phyloP scores from a whole-genome alignment of 2,329 filamentous ascomycete species.

The Xylariaceae sp. region DNA sequence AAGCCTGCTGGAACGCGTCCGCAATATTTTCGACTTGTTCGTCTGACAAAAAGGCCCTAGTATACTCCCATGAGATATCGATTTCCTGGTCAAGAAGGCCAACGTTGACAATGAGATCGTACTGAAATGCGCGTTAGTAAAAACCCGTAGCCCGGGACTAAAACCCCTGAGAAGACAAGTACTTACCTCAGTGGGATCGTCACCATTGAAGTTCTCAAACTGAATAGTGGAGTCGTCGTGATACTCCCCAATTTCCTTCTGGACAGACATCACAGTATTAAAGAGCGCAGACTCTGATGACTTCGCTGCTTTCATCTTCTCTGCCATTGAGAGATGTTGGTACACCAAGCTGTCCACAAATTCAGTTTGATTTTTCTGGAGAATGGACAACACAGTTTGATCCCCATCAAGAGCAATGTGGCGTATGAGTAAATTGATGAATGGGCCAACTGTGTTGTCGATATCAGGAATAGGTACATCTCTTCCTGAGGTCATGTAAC shows the following conservation, averaged over 20 bases:
- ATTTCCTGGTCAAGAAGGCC: background rate
- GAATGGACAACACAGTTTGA: background rate
- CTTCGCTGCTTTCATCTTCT: slow-evolving; percentile 5
- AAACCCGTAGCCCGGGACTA: no score
- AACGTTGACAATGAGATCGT: slow-evolving; percentile 14
- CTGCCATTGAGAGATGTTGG: slow-evolving; percentile 13
- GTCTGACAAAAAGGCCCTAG: slow-evolving; percentile 5
- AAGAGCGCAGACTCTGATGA: background rate
- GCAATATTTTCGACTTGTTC: slow-evolving; percentile 10
- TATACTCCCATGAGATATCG: slow-evolving; percentile 12
- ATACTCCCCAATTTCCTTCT: background rate
- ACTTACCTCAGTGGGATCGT: slow-evolving; percentile 10
- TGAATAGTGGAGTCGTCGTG: background rate
- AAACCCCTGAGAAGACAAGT: no score
- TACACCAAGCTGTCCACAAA: slow-evolving; percentile 12
- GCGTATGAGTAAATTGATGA: slow-evolving; percentile 20
- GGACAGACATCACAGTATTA: slow-evolving; percentile 21
- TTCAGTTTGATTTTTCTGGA: background rate
- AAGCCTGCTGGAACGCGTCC: slow-evolving; percentile 14
- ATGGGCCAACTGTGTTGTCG: slow-evolving; percentile 13
- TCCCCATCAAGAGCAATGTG: background rate
- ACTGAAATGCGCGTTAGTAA: background rate
- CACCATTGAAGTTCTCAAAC: background rate
- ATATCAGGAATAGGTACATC: slow-evolving; percentile 4
- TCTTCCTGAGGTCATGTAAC: slow-evolving; percentile 13